Evolutionary conservation across 2,329 filamentous ascomycete genomes (phyloP).

Genomic region (Ophiocordyceps sinensis): DNA sequence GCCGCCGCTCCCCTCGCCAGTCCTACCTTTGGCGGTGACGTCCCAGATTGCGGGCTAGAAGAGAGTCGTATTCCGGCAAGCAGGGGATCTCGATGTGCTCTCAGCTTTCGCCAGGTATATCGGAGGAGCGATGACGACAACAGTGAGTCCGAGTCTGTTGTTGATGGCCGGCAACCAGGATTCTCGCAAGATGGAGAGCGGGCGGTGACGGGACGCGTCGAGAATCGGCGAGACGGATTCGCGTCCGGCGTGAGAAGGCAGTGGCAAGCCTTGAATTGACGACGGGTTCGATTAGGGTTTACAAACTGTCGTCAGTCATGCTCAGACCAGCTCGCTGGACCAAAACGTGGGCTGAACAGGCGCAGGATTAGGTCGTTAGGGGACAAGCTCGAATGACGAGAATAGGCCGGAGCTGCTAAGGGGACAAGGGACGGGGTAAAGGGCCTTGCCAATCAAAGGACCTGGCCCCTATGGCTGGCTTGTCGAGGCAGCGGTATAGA

Average conservation of each 20-base stretch:
- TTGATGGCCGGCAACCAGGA: too few species aligned
- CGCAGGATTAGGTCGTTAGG: background rate
- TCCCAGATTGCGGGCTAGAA: too few species aligned
- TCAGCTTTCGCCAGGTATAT: too few species aligned
- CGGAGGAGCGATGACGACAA: too few species aligned
- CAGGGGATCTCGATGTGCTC: too few species aligned
- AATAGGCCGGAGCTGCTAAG: background rate
- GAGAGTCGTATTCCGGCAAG: too few species aligned
- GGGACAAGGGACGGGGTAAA: background rate
- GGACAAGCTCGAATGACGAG: background rate
- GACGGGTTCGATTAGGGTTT: background rate
- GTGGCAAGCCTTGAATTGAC: background rate
- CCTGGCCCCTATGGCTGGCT: background rate
- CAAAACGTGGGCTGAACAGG: background rate
- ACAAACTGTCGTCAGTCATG: too few species aligned
- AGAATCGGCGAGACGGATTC: background rate
- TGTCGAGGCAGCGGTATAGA: background rate
- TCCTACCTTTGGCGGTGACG: too few species aligned
- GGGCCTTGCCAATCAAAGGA: background rate
- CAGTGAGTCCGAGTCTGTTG: too few species aligned
- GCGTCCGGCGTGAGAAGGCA: background rate
- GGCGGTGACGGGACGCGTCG: background rate
- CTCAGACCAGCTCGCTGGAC: too few species aligned
- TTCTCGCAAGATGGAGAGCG: too few species aligned
- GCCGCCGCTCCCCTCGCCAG: too few species aligned